Percentiles rank a stretch among this genome's conserved stretches.
Conservation (phyloP, 192 early-diverging fungal species). For the Backusella circina region DNA sequence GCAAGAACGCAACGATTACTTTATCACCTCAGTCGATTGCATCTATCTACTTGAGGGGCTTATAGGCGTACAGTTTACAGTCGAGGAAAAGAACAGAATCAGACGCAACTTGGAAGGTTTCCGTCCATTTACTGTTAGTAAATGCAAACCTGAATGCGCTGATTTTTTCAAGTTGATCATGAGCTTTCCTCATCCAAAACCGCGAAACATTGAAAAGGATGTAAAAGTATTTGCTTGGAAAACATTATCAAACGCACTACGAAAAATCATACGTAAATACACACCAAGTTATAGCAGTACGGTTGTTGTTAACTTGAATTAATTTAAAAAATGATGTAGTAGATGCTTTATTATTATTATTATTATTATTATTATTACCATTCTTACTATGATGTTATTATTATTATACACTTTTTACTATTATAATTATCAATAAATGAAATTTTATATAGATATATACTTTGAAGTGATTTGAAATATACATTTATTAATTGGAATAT, state of each 20-base stretch:
- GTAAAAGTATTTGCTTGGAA: conserved; percentile 86
- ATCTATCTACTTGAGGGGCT: conserved; percentile 72
- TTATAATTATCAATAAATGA: neutral
- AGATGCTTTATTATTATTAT: neutral
- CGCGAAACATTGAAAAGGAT: conserved; percentile 86
- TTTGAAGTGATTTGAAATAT: too few species aligned
- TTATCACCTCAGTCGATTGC: conserved; percentile 80
- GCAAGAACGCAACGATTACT: conserved; percentile 69
- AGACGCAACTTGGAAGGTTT: conserved; percentile 82
- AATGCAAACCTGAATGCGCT: conserved; percentile 70
- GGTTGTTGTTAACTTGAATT: conserved; percentile 16
- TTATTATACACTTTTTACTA: too few species aligned
- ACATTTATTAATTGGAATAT: neutral
- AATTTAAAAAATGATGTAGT: neutral
- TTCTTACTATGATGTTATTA: too few species aligned
- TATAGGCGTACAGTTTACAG: conserved; percentile 71
- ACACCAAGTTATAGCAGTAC: conserved; percentile 49
- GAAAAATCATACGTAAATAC: conserved; percentile 80
- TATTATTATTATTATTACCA: neutral
- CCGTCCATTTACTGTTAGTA: conserved; percentile 74
- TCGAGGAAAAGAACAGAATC: conserved; percentile 86
- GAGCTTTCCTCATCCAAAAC: conserved; percentile 78
- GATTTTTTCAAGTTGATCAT: conserved; percentile 82
- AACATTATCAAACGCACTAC: conserved; percentile 61
- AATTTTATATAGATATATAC: neutral